Evolutionary conservation across 768 basidiomycete genomes (phyloP), one percentile per base, ranked within the genome.

Genomic region (Termitomyces sp.): DNA sequence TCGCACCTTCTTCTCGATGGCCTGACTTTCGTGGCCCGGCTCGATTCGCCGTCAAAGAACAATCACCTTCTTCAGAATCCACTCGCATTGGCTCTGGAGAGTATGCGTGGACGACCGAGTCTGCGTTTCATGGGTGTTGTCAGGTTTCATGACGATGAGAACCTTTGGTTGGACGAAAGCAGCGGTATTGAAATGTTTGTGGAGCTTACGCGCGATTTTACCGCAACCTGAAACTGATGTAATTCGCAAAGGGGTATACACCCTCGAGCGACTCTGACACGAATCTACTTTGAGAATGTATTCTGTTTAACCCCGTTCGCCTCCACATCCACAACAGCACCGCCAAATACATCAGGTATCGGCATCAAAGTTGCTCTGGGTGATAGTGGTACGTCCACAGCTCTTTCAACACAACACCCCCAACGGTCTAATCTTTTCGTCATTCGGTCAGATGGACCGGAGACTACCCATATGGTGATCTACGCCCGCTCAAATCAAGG

Each of bases 1-100:
- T 92, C 91, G 0, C 75, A 88, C 53, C 74, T 92, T 22, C 75
- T 81, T 2, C 83, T 92, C 38, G 91, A 92, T 67, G 91, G 91
- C 7, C 70, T 92, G 20, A 88, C 88, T 2, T 92, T 92, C 67
- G 79, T 81, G 3, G 79, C 84, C 1, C 78, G 78, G 0, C 69
- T 86, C 4, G 79, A 80, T 40, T 73, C 78, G 1, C 69, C 76
- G 6, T 70, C 71, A 18, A 75, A 78, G 49, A 72, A 74, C 16
- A 61, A 68, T 24, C 76, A 78, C 18, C 74, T 92, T 15, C 78
- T 92, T 22, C 76, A 88, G 63, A 90, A 88, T 64, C 85, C 87
- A 0, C 76, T 92, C 13, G 87, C 91, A 4, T 72, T 92, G 22
- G 86, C 89, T 0, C 70, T 92, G 55, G 91, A 92, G 73, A 90